Conservation (phyloP, 202 grass and related monocot species). For the Thinopyrum obtusiflorum region DNA sequence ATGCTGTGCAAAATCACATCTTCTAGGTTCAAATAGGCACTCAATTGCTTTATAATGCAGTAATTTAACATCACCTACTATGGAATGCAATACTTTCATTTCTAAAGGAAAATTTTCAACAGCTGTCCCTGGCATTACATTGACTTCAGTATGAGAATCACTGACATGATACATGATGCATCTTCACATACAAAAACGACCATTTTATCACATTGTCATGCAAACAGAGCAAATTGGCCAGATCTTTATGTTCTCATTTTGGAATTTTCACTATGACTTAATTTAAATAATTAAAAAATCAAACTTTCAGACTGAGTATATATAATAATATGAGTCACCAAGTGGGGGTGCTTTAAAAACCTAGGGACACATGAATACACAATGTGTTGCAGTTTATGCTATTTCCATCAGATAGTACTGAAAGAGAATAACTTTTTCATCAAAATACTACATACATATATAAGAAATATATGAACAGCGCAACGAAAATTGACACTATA, state of each 20-base stretch:
- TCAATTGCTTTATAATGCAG: neutral
- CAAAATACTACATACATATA: neutral
- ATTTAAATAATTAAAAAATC: neutral
- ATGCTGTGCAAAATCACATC: neutral
- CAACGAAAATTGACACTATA: neutral
- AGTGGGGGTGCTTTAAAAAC: neutral
- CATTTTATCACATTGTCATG: neutral
- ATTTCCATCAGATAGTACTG: neutral
- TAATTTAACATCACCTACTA: neutral
- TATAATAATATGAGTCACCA: neutral
- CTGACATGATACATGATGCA: neutral
- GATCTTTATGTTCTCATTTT: neutral
- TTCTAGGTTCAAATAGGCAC: neutral
- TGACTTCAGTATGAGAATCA: neutral
- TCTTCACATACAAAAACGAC: neutral
- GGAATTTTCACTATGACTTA: neutral
- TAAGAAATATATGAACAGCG: neutral
- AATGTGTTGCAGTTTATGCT: neutral
- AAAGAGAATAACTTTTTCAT: neutral
- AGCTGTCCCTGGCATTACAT: neutral
- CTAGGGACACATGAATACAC: neutral
- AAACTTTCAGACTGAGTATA: neutral
- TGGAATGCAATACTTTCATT: neutral
- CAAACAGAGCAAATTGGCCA: neutral
- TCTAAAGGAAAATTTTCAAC: neutral